Base-by-base conservation (phyloP, 1,284 basidiomycete genomes). In the Xerocomus nothofagi region DNA sequence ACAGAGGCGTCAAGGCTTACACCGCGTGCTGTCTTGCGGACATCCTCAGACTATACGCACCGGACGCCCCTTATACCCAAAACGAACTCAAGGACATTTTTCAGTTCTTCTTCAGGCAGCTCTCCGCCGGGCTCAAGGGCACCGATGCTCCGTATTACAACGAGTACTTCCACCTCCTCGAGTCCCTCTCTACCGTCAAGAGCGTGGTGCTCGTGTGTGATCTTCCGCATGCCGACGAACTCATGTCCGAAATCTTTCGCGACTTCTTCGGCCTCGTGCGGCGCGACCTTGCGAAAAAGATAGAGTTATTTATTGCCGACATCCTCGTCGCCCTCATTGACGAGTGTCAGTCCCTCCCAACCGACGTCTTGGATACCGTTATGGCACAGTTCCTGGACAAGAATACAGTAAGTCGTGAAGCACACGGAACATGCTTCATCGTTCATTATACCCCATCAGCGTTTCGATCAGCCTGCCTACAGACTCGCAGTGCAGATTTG, bases 11-110 rank as follows among this genome's bases (percentile, higher is more conserved):
- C 59, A 97, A 95, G 69, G 94, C 93, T 0, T 91, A 91, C 59
- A 84, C 90, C 6, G 94, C 93, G 0, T 97, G 93, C 70, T 98
- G 94, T 71, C 79, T 99, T 17, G 93, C 94, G 2, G 95, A 99
- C 69, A 76, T 98, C 51, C 82, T 99, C 43, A 75, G 93, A 31
- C 79, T 99, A 39, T 98, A 94, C 68, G 97, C 97, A 1, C 97
- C 97, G 2, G 93, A 98, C 65, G 96, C 97, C 26, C 97, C 97
- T 10, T 99, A 96, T 68, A 95, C 87, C 4, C 84, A 86, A 42
- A 72, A 79, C 40, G 91, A 98, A 68, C 82, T 98, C 33, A 79
- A 89, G 73, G 92, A 96, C 69, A 94, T 98, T 65, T 98, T 98
- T 71, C 83, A 93, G 62, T 98, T 98, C 78, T 91, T 97, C 77